phyloP scores from a whole-genome alignment of 345 rosid species.

The Syzygium oleosum region DNA sequence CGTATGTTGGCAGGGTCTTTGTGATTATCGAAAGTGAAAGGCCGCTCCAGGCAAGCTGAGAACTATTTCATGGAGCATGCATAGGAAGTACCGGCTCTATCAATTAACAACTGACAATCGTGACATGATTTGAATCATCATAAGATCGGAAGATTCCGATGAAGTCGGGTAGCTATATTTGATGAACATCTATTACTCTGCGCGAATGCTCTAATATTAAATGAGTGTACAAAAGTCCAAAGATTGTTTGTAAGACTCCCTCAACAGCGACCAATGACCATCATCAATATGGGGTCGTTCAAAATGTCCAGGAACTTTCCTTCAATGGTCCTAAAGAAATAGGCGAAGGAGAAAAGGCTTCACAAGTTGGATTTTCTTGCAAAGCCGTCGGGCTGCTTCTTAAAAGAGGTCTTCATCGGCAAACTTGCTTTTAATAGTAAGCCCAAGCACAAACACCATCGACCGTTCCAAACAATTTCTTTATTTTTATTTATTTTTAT shows the following conservation, averaged over 20 bases:
- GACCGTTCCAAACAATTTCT: background rate
- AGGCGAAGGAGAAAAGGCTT: background rate
- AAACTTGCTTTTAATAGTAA: background rate
- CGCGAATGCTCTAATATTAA: background rate
- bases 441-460: background rate
- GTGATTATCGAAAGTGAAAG: background rate
- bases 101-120: background rate
- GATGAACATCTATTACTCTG: background rate
- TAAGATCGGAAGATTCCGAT: background rate
- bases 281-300: background rate
- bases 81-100: background rate
- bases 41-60: background rate
- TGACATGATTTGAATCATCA: background rate
- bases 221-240: background rate
- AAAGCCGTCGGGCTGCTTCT: background rate
- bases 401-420: background rate
- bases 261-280: background rate
- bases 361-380: background rate
- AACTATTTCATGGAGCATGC: background rate
- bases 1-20: background rate
- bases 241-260: background rate
- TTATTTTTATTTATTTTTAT: background rate
- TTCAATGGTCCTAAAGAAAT: background rate
- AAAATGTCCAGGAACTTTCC: background rate
- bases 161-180: background rate